phyloP scores from a whole-genome alignment of 225 moss, liverwort and hornwort genomes.

The Asterella californica region DNA sequence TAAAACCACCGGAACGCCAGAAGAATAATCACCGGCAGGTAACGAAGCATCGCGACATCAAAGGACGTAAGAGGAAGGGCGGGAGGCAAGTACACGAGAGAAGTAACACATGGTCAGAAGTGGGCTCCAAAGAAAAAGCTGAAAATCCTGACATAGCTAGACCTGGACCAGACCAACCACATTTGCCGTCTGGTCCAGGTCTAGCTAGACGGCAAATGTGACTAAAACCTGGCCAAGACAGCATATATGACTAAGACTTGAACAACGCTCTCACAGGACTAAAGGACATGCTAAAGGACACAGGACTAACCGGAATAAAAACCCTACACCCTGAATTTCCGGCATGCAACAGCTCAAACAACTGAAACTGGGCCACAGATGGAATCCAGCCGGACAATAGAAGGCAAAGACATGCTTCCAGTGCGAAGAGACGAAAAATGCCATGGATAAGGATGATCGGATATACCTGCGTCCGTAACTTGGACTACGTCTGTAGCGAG shows the following conservation, averaged over 20 bases:
- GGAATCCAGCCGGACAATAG: not conserved
- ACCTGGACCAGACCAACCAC: no score
- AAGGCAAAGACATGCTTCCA: not conserved
- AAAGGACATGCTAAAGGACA: no score
- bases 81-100: not conserved
- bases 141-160: no score
- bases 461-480: slow-evolving; percentile 93
- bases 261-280: no score
- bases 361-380: not conserved
- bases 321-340: not conserved
- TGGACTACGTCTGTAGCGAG: slow-evolving; percentile 95
- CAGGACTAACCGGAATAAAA: no score
- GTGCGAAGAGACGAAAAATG: not conserved
- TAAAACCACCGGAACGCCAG: not conserved
- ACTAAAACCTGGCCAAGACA: no score
- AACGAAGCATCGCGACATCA: not conserved
- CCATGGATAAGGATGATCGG: not conserved
- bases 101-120: not conserved
- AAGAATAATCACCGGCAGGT: not conserved
- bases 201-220: no score
- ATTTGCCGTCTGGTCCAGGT: no score
- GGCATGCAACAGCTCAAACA: not conserved
- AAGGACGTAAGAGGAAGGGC: not conserved
- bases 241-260: no score
- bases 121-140: not conserved